Base-by-base conservation (phyloP, 2,329 filamentous ascomycete species). In the Pseudocercospora fijiensis region DNA sequence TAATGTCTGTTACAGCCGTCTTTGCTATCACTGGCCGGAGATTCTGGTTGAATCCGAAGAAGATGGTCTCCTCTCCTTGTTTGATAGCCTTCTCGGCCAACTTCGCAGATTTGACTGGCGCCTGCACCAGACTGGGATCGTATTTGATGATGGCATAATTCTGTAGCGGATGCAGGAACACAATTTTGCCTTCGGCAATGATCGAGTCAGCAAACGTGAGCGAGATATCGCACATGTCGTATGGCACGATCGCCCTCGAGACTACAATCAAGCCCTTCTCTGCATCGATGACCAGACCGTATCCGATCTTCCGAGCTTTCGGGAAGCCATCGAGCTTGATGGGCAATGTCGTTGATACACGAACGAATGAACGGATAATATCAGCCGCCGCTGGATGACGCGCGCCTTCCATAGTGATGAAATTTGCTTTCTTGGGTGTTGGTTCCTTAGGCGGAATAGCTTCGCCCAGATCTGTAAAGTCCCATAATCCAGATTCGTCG, bases 301-400 rank as follows among this genome's bases (percentile, higher is more conserved):
- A 97, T 0, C 95, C 95, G 80, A 92, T 95, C 79, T 96, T 95
- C 56, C 92, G 86, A 69, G 95, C 92, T 76, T 95, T 91, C 5
- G 95, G 96, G 76, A 96, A 99, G n/a, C 95, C 95, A 76, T 99
- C 95, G 9, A 99, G 85, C 82, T 98, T 98, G 66, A 99, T 82
- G 0, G 95, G 95, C 89, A 99, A 94, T 24, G 89, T 90, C 72
- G 93, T 96, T 68, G 91, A 89, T 61, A 99, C 90, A 43, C 95
- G 90, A 26, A 99, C 94, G 75, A 99, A 98, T 75, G 93, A 97
- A 69, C 91, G 89, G 43, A 99, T 91, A 66, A 99, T 86, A 69
- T 96, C 92, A 2, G 93, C 92, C n/a, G 95, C 93, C 18, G 91
- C 91, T 24, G 92, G 88, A 75, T 97, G 90, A 64, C 90, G 90